These are phyloP conservation scores for Pleurotus giganteus DNA, from an alignment of 768 basidiomycete genomes.

Conservation along the genomic window DNA sequence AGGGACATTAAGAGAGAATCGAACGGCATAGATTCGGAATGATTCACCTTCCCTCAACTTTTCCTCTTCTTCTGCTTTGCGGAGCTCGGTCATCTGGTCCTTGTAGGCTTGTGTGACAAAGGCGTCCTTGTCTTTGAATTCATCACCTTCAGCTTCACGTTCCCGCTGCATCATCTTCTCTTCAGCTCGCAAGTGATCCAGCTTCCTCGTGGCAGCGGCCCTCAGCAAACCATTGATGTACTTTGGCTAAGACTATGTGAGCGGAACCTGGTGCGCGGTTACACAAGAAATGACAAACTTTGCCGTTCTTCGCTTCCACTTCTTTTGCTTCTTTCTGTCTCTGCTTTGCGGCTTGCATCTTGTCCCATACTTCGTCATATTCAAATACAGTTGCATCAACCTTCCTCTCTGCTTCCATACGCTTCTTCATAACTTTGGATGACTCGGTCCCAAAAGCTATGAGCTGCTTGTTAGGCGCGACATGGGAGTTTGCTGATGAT, in stretches of 20 bases:
- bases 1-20: conserved; percentile 2
- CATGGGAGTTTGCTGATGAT: conserved; percentile 31
- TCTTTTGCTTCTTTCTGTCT: conserved; percentile 77
- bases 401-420: conserved; percentile 75
- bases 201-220: conserved; percentile 81
- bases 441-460: conserved; percentile 57
- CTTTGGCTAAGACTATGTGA: conserved; percentile 65
- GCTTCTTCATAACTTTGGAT: conserved; percentile 66
- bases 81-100: conserved; percentile 91
- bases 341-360: conserved; percentile 85
- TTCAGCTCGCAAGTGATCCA: conserved; percentile 91
- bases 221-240: conserved; percentile 81
- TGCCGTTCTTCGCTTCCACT: conserved; percentile 69
- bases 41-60: conserved; percentile 77
- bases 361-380: conserved; percentile 96
- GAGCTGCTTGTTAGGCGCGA: conserved; percentile 51
- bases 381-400: conserved; percentile 85
- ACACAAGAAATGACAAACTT: conserved; percentile 47
- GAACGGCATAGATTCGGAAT: conserved; percentile 1
- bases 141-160: conserved; percentile 88
- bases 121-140: conserved; percentile 92
- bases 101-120: conserved; percentile 98
- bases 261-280: neutral
- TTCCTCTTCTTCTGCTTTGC: conserved; percentile 92
- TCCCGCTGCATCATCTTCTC: conserved; percentile 97